Evolutionary conservation across 1,139 yeast genomes (phyloP).

Genomic region (Saccharomycopsis hybrid): DNA sequence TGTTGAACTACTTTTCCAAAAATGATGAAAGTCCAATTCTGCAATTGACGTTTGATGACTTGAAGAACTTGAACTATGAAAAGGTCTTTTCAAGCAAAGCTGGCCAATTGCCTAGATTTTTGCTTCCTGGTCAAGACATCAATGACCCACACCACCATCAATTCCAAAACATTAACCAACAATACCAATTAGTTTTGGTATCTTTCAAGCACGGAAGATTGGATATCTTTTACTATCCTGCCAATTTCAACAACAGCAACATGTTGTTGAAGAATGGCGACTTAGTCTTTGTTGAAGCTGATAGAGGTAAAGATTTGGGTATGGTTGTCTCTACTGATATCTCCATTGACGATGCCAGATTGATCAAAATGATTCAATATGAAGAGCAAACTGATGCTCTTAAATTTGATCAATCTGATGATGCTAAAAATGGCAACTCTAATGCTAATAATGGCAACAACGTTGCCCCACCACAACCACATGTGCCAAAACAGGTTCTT

Average conservation of each 20-base stretch:
- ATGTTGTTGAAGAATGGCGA: slow-evolving; percentile 59
- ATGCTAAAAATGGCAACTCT: slow-evolving; percentile 25
- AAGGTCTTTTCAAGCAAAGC: slow-evolving; percentile 15
- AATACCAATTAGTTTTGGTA: slow-evolving; percentile 51
- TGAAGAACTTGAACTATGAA: slow-evolving; percentile 20
- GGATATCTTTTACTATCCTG: slow-evolving; percentile 71
- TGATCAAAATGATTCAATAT: slow-evolving; percentile 47
- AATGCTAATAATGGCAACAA: slow-evolving; percentile 25
- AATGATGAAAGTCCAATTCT: slow-evolving; percentile 39
- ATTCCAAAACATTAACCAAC: slow-evolving; percentile 20
- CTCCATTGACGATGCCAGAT: slow-evolving; percentile 49
- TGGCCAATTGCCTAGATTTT: slow-evolving; percentile 19
- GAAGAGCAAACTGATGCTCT: slow-evolving; percentile 53
- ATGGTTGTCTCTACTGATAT: slow-evolving; percentile 63
- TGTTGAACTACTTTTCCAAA: slow-evolving; percentile 29
- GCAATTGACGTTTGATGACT: slow-evolving; percentile 28
- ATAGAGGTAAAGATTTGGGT: slow-evolving; percentile 89
- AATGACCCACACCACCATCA: slow-evolving; percentile 11
- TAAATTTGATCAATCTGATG: slow-evolving; percentile 27
- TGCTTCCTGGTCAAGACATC: slow-evolving; percentile 23
- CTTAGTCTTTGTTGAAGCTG: slow-evolving; percentile 94
- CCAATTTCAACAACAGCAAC: slow-evolving; percentile 35
- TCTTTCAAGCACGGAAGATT: slow-evolving; percentile 82
- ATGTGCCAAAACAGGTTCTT: slow-evolving; percentile 66
- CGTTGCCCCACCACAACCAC: slow-evolving; percentile 35